These are phyloP conservation scores for Tuctoria greenei DNA, from an alignment of 176 grass and related monocot species.

Conservation along the genomic window DNA sequence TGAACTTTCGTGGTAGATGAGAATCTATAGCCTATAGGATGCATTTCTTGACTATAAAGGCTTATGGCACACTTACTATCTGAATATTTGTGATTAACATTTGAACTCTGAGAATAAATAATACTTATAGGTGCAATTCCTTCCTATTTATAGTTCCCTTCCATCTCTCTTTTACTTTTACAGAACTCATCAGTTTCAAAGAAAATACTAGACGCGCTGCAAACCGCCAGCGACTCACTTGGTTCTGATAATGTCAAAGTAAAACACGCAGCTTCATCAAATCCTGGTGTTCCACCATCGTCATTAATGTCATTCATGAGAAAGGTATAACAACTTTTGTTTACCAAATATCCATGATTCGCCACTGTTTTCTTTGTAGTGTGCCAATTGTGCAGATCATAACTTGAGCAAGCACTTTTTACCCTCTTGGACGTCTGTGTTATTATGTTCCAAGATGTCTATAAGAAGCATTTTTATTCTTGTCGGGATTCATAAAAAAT, in stretches of 20 bases:
- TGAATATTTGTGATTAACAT: conserved; percentile 8
- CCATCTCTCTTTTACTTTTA: conserved; percentile 38
- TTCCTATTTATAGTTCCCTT: conserved; percentile 26
- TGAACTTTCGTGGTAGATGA: neutral
- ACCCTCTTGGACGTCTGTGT: neutral
- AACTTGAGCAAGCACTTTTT: neutral
- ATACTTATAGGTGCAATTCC: neutral
- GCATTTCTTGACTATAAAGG: neutral
- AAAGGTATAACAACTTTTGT: conserved; percentile 57
- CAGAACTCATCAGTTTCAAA: conserved; percentile 68
- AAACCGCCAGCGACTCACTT: conserved; percentile 78
- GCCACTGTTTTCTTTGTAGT: conserved; percentile 13
- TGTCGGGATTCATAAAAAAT: neutral
- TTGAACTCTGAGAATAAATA: neutral
- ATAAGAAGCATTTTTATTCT: neutral
- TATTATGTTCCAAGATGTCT: neutral
- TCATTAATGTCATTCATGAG: conserved; percentile 83
- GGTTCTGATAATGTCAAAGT: conserved; percentile 87
- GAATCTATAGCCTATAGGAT: neutral
- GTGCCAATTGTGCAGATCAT: neutral
- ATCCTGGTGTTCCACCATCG: conserved; percentile 96
- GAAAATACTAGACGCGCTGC: conserved; percentile 71
- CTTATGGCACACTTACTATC: neutral
- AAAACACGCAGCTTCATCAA: conserved; percentile 59
- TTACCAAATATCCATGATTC: conserved; percentile 19